These are phyloP conservation scores for Pistacia vera DNA, from an alignment of 345 rosid genomes.

Conservation along the genomic window DNA sequence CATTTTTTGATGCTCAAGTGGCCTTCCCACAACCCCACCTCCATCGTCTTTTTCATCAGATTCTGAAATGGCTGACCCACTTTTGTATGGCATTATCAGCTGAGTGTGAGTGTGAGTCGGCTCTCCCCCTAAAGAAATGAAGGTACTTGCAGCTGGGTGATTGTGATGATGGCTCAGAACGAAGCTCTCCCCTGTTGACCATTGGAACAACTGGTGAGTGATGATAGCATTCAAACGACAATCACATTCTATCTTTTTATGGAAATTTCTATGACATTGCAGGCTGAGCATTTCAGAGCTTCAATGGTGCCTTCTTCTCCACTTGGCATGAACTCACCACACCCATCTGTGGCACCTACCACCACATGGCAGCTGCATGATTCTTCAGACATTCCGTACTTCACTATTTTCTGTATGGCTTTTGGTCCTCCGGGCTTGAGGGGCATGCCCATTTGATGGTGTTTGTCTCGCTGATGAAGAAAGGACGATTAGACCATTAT, in stretches of 20 bases:
- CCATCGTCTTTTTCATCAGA: conserved; percentile 41
- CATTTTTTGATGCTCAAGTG: conserved; percentile 22
- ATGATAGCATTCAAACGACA: not conserved
- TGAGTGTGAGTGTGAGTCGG: conserved; percentile 14
- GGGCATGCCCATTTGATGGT: not conserved
- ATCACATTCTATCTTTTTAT: conserved; percentile 50
- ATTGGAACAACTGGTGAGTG: not conserved
- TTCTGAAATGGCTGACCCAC: conserved; percentile 31
- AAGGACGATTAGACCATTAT: too few relatives aligned
- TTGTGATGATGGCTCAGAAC: conserved; percentile 12
- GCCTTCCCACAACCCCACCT: conserved; percentile 14
- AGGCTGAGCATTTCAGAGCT: conserved; percentile 62
- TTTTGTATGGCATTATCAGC: conserved; percentile 17
- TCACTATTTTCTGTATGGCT: conserved; percentile 20
- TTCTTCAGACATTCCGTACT: conserved; percentile 75
- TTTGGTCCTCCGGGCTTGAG: conserved; percentile 5
- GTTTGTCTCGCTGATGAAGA: not conserved
- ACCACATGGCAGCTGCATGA: conserved; percentile 72
- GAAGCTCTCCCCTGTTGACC: conserved; percentile 13
- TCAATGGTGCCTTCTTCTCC: conserved; percentile 60
- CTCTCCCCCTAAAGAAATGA: conserved; percentile 9
- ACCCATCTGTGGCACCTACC: conserved; percentile 70
- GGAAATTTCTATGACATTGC: conserved; percentile 82
- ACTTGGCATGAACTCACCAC: conserved; percentile 77
- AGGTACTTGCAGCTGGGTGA: conserved; percentile 8